These are phyloP conservation scores for Albizia julibrissin DNA, from an alignment of 306 rosid species.

Conservation along the genomic window DNA sequence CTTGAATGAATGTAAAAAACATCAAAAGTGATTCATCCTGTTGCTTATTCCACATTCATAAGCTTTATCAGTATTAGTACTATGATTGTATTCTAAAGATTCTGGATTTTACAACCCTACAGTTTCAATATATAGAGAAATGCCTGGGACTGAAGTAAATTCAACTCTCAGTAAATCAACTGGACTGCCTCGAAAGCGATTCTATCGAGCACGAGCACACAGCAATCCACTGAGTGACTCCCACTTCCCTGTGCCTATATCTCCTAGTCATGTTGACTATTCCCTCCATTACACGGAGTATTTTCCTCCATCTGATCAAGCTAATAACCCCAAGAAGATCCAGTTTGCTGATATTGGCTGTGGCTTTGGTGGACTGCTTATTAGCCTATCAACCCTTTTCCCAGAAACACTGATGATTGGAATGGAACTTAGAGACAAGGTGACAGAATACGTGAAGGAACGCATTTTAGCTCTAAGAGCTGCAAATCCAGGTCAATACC, in stretches of 20 bases:
- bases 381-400: slow-evolving; percentile 82
- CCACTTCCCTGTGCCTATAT: slow-evolving; percentile 85
- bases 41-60: neutral
- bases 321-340: slow-evolving; percentile 50
- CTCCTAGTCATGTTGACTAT: slow-evolving; percentile 72
- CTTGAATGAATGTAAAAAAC: slow-evolving; percentile 7
- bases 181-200: slow-evolving; percentile 93
- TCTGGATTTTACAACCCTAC: slow-evolving; percentile 34
- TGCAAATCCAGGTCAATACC: slow-evolving; percentile 78
- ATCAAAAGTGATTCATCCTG: slow-evolving; percentile 15
- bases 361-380: slow-evolving; percentile 93
- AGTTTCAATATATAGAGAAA: slow-evolving; percentile 45
- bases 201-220: slow-evolving; percentile 96
- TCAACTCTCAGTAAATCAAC: slow-evolving; percentile 76
- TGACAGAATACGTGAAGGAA: slow-evolving; percentile 92
- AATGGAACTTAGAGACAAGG: slow-evolving; percentile 96
- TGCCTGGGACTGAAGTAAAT: slow-evolving; percentile 60
- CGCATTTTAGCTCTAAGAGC: slow-evolving; percentile 70
- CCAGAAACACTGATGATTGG: slow-evolving; percentile 90
- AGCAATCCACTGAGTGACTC: slow-evolving; percentile 97
- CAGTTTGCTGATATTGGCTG: slow-evolving; percentile 97
- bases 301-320: slow-evolving; percentile 51
- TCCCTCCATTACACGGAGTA: slow-evolving; percentile 78
- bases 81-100: slow-evolving; percentile 27
- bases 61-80: neutral